Conservation (phyloP, 768 basidiomycete genomes). For the Pilatotrama ljubarskyi region DNA sequence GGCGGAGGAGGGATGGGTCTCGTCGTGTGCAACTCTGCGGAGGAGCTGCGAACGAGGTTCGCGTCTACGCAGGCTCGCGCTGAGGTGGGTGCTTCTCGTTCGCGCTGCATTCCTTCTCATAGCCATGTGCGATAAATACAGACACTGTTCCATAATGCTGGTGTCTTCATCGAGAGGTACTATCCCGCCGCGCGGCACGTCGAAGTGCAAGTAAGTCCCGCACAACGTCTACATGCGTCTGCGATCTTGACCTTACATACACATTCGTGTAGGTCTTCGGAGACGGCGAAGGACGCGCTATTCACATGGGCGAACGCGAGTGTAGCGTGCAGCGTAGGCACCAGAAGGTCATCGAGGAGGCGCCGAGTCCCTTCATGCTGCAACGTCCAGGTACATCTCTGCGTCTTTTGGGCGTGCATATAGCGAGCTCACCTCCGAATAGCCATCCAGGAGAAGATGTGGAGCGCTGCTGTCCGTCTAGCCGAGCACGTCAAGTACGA, state of each 20-base stretch:
- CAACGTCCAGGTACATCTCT: constrained; percentile 42
- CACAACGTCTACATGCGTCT: neutral
- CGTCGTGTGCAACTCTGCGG: constrained; percentile 48
- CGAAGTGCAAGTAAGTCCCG: constrained; percentile 54
- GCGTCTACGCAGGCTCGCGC: constrained; percentile 41
- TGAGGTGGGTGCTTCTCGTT: constrained; percentile 35
- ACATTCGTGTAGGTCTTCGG: constrained; percentile 56
- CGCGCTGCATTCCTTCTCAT: neutral
- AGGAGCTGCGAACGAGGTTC: constrained; percentile 41
- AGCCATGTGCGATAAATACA: constrained; percentile 19
- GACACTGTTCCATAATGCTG: constrained; percentile 49
- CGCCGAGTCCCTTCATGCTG: constrained; percentile 58
- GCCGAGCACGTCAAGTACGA: constrained; percentile 52
- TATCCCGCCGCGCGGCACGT: constrained; percentile 58
- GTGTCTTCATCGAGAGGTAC: constrained; percentile 63
- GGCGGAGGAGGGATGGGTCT: constrained; percentile 75
- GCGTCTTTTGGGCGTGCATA: no score
- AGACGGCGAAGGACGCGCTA: constrained; percentile 55
- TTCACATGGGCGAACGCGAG: constrained; percentile 71
- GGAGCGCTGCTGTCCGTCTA: constrained; percentile 51
- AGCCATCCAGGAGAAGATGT: constrained; percentile 51
- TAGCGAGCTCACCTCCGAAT: neutral
- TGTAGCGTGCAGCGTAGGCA: constrained; percentile 69
- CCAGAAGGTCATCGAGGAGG: constrained; percentile 75
- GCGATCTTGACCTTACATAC: neutral